A percentile compares a stretch with the other conserved stretches of the same genome.
These are phyloP conservation scores for Podospora sp. DNA, from an alignment of 495 filamentous ascomycete species.

Conservation along the genomic window DNA sequence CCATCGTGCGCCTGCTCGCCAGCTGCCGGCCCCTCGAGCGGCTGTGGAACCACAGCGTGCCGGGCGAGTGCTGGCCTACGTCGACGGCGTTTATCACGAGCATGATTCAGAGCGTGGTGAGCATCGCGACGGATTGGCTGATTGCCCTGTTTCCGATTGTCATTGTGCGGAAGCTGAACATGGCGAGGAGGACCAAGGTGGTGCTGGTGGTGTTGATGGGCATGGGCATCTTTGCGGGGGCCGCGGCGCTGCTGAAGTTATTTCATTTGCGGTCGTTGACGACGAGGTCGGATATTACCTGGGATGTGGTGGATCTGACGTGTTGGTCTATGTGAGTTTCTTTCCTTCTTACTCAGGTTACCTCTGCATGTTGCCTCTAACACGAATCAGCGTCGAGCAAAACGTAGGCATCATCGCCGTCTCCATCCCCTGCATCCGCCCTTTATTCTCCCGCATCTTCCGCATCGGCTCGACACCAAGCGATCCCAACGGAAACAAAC, in stretches of 20 bases:
- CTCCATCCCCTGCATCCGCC: conserved; percentile 4
- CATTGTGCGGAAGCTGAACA: conserved; percentile 6
- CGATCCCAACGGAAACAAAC: not conserved
- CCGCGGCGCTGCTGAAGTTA: conserved; percentile 6
- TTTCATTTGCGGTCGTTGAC: not conserved
- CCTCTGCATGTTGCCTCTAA: not conserved
- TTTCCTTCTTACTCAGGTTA: not conserved
- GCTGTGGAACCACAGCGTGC: not conserved
- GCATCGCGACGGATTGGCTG: not conserved
- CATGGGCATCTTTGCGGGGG: conserved; percentile 7
- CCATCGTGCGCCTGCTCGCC: conserved; percentile 1
- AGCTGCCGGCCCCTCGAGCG: not conserved
- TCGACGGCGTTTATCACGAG: not conserved
- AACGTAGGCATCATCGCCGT: conserved; percentile 14
- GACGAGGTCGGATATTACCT: conserved; percentile 2
- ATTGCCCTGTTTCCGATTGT: conserved; percentile 9
- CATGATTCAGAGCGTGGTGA: not conserved
- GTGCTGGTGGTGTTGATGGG: conserved; percentile 7
- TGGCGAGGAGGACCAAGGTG: conserved; percentile 10
- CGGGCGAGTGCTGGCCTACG: conserved; percentile 1
- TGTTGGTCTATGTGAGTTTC: conserved; percentile 8
- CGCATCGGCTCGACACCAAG: not conserved
- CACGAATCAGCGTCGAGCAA: conserved; percentile 6
- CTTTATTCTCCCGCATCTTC: conserved; percentile 10
- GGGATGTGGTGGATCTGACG: not conserved